Evolutionary conservation across 1,284 basidiomycete species (phyloP).

Genomic region (Ceratobasidium sp.): DNA sequence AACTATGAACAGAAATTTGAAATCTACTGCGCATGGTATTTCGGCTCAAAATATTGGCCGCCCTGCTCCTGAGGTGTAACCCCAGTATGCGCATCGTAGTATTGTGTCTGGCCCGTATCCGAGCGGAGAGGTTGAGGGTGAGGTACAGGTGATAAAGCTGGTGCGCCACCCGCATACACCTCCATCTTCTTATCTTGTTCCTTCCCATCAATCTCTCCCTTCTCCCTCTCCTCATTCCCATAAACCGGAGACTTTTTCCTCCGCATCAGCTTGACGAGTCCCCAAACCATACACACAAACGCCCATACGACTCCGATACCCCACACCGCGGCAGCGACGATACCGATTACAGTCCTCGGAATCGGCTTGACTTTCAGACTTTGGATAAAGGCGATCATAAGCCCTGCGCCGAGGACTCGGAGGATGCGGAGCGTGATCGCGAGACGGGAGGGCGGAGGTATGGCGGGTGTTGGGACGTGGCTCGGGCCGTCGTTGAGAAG

Average conservation of each 20-base stretch:
- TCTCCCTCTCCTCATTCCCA: constrained; percentile 17
- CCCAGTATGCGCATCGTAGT: constrained; percentile 33
- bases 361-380: constrained; percentile 74
- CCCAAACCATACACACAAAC: constrained; percentile 52
- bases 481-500: constrained; percentile 48
- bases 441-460: constrained; percentile 54
- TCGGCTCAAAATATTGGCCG: neutral
- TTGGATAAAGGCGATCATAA: constrained; percentile 78
- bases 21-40: neutral
- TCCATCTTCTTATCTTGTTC: constrained; percentile 13
- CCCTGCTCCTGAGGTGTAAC: constrained; percentile 3
- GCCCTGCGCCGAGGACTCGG: constrained; percentile 72
- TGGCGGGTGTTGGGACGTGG: constrained; percentile 14
- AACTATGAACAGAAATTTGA: no score
- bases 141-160: constrained; percentile 9
- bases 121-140: neutral
- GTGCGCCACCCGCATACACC: constrained; percentile 3
- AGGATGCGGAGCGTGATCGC: constrained; percentile 73
- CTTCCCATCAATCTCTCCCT: constrained; percentile 6
- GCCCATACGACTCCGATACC: constrained; percentile 54
- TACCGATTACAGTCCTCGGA: constrained; percentile 79
- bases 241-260: neutral
- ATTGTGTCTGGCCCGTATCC: constrained; percentile 1
- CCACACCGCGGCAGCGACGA: constrained; percentile 65
- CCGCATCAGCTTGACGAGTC: constrained; percentile 12